Percentiles rank a stretch among this genome's conserved stretches.
Evolutionary conservation across 768 basidiomycete genomes (phyloP).

Genomic region (Suillus variegatus): DNA sequence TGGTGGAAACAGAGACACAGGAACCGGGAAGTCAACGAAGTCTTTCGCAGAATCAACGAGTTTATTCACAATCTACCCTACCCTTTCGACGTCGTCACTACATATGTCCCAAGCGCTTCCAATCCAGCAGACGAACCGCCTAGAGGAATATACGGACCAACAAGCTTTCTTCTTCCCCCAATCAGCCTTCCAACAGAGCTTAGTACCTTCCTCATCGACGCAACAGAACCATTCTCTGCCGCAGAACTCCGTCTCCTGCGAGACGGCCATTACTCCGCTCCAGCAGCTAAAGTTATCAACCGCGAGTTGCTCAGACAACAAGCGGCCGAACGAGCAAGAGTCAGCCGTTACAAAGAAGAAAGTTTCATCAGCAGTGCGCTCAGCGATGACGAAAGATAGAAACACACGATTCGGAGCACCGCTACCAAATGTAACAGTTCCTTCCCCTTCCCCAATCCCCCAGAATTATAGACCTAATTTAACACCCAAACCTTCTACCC

Average conservation of each 20-base stretch:
- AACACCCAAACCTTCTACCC: constrained; percentile 15
- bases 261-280: background rate
- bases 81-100: constrained; percentile 1
- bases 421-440: background rate
- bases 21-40: constrained; percentile 26
- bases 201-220: constrained; percentile 1
- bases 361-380: background rate
- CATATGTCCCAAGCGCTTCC: constrained; percentile 10
- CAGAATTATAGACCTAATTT: constrained; percentile 13
- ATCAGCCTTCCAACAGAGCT: constrained; percentile 18
- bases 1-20: constrained; percentile 36
- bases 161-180: constrained; percentile 15
- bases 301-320: background rate
- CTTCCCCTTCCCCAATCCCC: background rate
- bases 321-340: background rate
- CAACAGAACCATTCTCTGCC: background rate
- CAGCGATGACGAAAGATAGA: too few species aligned
- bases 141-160: constrained; percentile 5
- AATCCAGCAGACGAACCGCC: constrained; percentile 15
- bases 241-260: background rate
- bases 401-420: background rate
- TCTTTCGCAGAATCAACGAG: constrained; percentile 30
- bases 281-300: constrained; percentile 7
- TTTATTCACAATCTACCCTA: background rate
- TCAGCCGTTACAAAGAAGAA: background rate